Base-by-base conservation (phyloP, 1,284 basidiomycete genomes). In the Chalciporus sp. region DNA sequence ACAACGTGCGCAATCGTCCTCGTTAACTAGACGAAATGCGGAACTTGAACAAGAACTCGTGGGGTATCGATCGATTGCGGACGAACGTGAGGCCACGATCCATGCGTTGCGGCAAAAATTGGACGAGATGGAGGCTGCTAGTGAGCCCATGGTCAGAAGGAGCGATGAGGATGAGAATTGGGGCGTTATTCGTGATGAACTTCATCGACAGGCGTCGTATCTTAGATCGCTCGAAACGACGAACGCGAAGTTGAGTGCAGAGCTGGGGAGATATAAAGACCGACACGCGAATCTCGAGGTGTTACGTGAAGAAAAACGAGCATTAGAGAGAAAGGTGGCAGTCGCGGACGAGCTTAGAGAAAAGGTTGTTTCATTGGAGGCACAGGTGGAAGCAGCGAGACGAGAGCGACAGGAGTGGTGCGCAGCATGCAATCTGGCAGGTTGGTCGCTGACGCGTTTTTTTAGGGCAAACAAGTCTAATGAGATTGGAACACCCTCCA, bases 241-340 rank as follows among this genome's bases (percentile, higher is more conserved):
- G 7, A 92, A 92, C 57, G 71, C 78, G 3, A 81, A 77, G 58
- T 71, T 90, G 48, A 76, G 65, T 8, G 65, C 75, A 0, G 87
- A 91, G 59, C 60, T 91, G 14, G 71, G 69, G 9, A 62, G 75
- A 5, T 73, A 88, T 23, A 75, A 81, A 46, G 81, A 82, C 51
- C 74, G 81, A 5, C 76, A 85, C 39, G 72, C 76, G 2, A 85
- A 82, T 60, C 70, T 88, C 7, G 88, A 90, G 58, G 83, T 92
- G 1, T 66, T 93, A 42, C 77, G 81, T 47, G 91, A 92, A 66
- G 86, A 92, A 70, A 91, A 90, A 59, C 76, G 84, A 12, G 76
- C 79, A 0, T 69, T 92, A 41, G 84, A 91, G 64, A 68, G 72
- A 17, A 86, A 82, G 61, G 67, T 86, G 7, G 66, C 64, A 12